phyloP scores from a whole-genome alignment of 2,329 filamentous ascomycete species.

The Fusarium solani-melongenae region DNA sequence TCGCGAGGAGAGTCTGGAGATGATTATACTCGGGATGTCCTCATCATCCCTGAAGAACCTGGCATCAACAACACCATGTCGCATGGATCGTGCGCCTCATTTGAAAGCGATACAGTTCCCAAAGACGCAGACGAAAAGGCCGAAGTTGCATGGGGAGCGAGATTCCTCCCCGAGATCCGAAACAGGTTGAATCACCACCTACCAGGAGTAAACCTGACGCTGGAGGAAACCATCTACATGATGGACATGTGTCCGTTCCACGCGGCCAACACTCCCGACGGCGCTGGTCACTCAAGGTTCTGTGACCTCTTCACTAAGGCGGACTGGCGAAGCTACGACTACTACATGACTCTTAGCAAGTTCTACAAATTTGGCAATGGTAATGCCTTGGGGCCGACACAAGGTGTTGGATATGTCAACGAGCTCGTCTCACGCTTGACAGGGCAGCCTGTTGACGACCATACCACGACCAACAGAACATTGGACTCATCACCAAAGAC shows the following conservation, averaged over 20 bases:
- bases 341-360: slow-evolving; percentile 82
- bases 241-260: slow-evolving; percentile 93
- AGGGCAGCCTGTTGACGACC: slow-evolving; percentile 72
- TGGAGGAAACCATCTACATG: slow-evolving; percentile 72
- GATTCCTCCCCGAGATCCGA: slow-evolving; percentile 76
- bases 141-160: slow-evolving; percentile 67
- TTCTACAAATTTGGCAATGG: slow-evolving; percentile 86
- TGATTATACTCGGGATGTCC: slow-evolving; percentile 64
- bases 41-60: slow-evolving; percentile 75
- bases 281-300: slow-evolving; percentile 70
- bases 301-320: slow-evolving; percentile 77
- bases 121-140: slow-evolving; percentile 57
- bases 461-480: slow-evolving; percentile 81
- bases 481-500: slow-evolving; percentile 74
- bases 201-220: slow-evolving; percentile 72
- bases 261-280: slow-evolving; percentile 73
- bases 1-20: slow-evolving; percentile 51
- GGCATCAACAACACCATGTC: slow-evolving; percentile 85
- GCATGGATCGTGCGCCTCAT: slow-evolving; percentile 76
- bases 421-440: slow-evolving; percentile 88
- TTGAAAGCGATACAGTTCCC: slow-evolving; percentile 69
- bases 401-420: slow-evolving; percentile 88
- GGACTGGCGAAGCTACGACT: slow-evolving; percentile 85
- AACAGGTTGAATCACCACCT: slow-evolving; percentile 76
- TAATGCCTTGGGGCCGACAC: slow-evolving; percentile 82